A percentile compares a stretch with the other conserved stretches of the same genome.
These are phyloP conservation scores for Fusarium sp. DNA, from an alignment of 2,329 filamentous ascomycete species.

Conservation along the genomic window DNA sequence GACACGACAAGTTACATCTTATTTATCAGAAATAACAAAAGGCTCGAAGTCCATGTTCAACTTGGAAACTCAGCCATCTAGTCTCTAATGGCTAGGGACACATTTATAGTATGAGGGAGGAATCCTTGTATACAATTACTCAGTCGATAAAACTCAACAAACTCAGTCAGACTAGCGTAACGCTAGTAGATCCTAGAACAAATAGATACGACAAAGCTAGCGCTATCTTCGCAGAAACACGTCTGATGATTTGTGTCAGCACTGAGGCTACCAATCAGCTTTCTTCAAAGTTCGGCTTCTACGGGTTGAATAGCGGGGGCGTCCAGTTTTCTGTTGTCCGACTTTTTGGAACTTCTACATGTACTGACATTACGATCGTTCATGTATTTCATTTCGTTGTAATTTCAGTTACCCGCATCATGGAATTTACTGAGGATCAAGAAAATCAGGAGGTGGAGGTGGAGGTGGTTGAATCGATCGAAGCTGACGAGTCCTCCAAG, in stretches of 20 bases:
- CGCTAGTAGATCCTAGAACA: neutral
- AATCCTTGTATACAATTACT: neutral
- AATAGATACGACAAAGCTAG: neutral
- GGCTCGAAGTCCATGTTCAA: neutral
- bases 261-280: neutral
- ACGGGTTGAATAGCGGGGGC: neutral
- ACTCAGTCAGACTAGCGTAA: conserved; percentile 9
- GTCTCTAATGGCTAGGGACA: no score
- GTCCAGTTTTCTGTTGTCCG: neutral
- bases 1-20: neutral
- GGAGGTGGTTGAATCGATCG: neutral
- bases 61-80: no score
- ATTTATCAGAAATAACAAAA: neutral
- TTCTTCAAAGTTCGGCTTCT: neutral
- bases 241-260: neutral
- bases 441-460: neutral
- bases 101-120: no score
- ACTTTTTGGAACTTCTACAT: neutral
- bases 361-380: neutral
- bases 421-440: neutral
- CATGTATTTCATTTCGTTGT: neutral
- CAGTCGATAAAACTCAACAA: neutral
- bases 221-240: neutral
- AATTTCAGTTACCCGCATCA: neutral
- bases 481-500: neutral